Conservation (phyloP, 2,329 filamentous ascomycete genomes). For the Madurella fahalii region DNA sequence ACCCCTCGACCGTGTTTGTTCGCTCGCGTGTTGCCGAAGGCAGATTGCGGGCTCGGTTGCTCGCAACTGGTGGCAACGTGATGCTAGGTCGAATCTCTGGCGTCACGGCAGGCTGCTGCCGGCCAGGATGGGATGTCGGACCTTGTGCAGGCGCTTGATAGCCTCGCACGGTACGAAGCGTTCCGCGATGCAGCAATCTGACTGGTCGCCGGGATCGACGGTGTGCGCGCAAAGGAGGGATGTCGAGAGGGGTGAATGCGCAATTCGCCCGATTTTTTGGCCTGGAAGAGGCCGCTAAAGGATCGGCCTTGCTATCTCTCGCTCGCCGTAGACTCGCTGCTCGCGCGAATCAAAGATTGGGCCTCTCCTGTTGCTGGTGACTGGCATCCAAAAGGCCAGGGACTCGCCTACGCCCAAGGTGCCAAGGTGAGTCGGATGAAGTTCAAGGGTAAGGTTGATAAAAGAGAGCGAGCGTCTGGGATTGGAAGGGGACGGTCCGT, state of each 20-base stretch:
- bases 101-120: background rate
- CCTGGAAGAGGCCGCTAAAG: constrained; percentile 14
- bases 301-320: constrained; percentile 7
- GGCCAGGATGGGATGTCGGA: constrained; percentile 2
- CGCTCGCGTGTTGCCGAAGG: background rate
- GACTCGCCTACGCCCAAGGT: background rate
- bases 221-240: constrained; percentile 33
- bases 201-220: constrained; percentile 34
- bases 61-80: background rate
- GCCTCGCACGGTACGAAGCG: constrained; percentile 21
- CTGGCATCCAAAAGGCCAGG: background rate
- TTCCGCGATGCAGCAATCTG: constrained; percentile 32
- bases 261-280: constrained; percentile 34
- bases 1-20: background rate
- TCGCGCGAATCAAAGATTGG: constrained; percentile 11
- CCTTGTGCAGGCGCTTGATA: constrained; percentile 17
- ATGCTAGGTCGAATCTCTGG: background rate
- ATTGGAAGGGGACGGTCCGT: constrained; percentile 6
- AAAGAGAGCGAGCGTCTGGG: constrained; percentile 3
- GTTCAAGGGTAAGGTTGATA: constrained; percentile 2
- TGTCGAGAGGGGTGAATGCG: constrained; percentile 26
- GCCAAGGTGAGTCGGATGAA: constrained; percentile 2
- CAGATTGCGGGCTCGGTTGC: background rate
- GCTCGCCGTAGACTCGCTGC: constrained; percentile 11
- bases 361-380: background rate